Conservation (phyloP, 2,329 filamentous ascomycete genomes). For the Xylariaceae sp. region DNA sequence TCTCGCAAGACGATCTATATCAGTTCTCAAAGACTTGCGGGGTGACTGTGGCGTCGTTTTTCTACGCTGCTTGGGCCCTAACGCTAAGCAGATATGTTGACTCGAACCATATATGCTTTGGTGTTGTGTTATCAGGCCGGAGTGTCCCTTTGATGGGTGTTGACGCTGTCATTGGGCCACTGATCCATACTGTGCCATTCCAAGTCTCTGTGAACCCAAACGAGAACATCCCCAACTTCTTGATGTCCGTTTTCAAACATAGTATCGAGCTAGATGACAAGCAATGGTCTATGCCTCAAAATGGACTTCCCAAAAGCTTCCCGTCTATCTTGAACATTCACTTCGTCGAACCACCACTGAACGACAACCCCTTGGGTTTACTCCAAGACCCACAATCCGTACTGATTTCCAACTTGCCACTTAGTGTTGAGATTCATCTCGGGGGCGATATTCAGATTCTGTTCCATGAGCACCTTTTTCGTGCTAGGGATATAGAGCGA, state of each 20-base stretch:
- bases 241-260: not conserved
- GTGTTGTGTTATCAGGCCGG: conserved; percentile 45
- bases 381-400: not conserved
- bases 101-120: conserved; percentile 44
- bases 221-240: not conserved
- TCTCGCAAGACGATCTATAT: not conserved
- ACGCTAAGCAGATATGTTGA: conserved; percentile 40
- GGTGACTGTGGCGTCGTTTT: conserved; percentile 5
- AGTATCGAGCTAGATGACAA: not conserved
- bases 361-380: not conserved
- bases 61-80: conserved; percentile 46
- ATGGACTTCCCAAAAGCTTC: not conserved
- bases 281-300: not conserved
- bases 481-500: not conserved
- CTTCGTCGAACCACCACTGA: not conserved
- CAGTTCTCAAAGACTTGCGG: not conserved
- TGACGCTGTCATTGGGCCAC: conserved; percentile 43
- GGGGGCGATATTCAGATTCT: not conserved
- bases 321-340: not conserved
- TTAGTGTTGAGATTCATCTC: not conserved
- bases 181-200: conserved; percentile 44
- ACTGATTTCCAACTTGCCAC: not conserved
- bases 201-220: conserved; percentile 21
- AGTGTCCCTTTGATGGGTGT: conserved; percentile 41
- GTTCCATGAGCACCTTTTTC: not conserved